Percentiles rank a stretch among this genome's conserved stretches.
Conservation (phyloP, 2,329 filamentous ascomycete species). For the Karstenula rhodostoma region DNA sequence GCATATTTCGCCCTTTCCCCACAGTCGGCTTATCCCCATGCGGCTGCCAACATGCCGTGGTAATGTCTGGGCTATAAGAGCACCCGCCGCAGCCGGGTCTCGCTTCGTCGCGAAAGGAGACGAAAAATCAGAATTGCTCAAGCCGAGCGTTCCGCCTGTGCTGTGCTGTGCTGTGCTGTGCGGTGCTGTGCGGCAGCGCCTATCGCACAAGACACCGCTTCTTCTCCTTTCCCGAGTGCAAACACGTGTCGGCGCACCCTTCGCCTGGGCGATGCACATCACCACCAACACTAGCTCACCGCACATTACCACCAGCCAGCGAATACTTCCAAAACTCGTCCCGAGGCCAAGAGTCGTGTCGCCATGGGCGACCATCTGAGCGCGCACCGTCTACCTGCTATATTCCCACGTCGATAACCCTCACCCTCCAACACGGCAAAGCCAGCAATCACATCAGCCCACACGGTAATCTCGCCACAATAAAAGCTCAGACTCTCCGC, state of each 20-base stretch:
- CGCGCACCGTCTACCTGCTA: too few relatives aligned
- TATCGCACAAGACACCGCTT: too few relatives aligned
- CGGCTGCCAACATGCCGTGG: too few relatives aligned
- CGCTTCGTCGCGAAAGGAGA: background rate
- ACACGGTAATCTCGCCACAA: too few relatives aligned
- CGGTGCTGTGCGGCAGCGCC: too few relatives aligned
- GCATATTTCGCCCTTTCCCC: constrained; percentile 16
- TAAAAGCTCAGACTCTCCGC: too few relatives aligned
- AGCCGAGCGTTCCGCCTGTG: background rate
- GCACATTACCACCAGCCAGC: background rate
- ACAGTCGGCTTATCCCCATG: constrained; percentile 10
- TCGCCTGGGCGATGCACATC: background rate
- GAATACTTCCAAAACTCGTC: too few relatives aligned
- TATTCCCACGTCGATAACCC: too few relatives aligned
- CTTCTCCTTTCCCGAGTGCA: background rate
- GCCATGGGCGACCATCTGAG: too few relatives aligned
- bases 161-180: background rate
- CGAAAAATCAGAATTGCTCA: background rate
- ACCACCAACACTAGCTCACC: background rate
- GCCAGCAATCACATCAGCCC: too few relatives aligned
- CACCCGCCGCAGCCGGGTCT: constrained; percentile 1
- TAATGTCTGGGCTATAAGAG: background rate
- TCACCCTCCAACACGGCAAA: too few relatives aligned
- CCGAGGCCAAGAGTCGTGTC: too few relatives aligned
- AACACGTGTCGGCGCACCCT: background rate